Conservation (phyloP, 2,329 filamentous ascomycete genomes). For the Apiospora arundinis region DNA sequence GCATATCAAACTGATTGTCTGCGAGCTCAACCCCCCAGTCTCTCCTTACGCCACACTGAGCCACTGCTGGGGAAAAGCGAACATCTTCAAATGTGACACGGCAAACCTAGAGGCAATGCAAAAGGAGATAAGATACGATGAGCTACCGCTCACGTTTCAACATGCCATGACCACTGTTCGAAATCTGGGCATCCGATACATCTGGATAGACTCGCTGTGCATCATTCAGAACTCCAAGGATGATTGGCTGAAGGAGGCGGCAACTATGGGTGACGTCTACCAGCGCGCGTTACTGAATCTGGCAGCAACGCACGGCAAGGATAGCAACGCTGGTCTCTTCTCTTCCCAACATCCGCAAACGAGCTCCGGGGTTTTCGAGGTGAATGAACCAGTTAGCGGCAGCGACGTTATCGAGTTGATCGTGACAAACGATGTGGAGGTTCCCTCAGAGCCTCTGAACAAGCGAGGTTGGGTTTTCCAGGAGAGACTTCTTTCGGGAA, state of each 20-base stretch:
- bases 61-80: neutral
- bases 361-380: neutral
- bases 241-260: conserved; percentile 18
- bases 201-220: conserved; percentile 26
- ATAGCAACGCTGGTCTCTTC: neutral
- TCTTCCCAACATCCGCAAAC: neutral
- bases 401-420: neutral
- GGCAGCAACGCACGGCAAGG: neutral
- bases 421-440: neutral
- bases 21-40: neutral
- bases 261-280: conserved; percentile 20
- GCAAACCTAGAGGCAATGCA: neutral
- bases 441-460: neutral
- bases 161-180: conserved; percentile 15
- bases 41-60: neutral
- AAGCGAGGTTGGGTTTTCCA: neutral
- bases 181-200: conserved; percentile 20
- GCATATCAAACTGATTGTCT: neutral
- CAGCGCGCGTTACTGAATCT: conserved; percentile 20
- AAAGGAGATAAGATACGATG: neutral
- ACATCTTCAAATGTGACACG: neutral
- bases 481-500: neutral
- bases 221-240: conserved; percentile 23
- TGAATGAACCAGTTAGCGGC: neutral
- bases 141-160: conserved; percentile 19